These are phyloP conservation scores for Aureobasidium sp. DNA, from an alignment of 2,329 filamentous ascomycete species.

Conservation along the genomic window DNA sequence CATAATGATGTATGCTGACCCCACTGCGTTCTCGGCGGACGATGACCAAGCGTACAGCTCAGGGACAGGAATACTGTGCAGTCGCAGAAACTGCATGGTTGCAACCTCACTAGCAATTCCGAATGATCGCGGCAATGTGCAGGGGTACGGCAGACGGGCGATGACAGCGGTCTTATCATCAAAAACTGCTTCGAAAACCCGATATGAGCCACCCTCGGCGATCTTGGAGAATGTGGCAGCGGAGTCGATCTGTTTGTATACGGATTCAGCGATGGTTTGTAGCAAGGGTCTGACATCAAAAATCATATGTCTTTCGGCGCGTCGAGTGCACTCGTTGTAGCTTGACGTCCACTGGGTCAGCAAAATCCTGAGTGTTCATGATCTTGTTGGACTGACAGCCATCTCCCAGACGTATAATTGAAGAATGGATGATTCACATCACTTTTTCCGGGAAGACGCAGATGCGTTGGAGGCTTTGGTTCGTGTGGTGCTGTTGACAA, in stretches of 20 bases:
- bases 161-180: slow-evolving; percentile 21
- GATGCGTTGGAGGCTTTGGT: too few relatives aligned
- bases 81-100: slow-evolving; percentile 29
- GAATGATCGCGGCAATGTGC: slow-evolving; percentile 25
- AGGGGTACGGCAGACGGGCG: slow-evolving; percentile 30
- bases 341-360: background rate
- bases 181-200: background rate
- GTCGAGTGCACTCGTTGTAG: background rate
- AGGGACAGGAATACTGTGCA: slow-evolving; percentile 23
- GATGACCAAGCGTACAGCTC: background rate
- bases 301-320: background rate
- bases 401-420: background rate
- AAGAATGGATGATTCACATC: background rate
- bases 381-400: background rate
- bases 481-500: too few relatives aligned
- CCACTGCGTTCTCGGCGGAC: background rate
- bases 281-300: background rate
- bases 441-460: too few relatives aligned
- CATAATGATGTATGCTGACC: background rate
- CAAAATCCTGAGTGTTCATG: background rate
- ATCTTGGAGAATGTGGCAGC: background rate
- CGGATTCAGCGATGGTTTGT: background rate
- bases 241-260: background rate
- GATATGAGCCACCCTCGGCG: background rate
- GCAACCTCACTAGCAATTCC: slow-evolving; percentile 33